Evolutionary conservation across 352 stramenopile species (phyloP), one percentile per base, ranked within the genome.

Genomic region (Aphanomyces euteiches): DNA sequence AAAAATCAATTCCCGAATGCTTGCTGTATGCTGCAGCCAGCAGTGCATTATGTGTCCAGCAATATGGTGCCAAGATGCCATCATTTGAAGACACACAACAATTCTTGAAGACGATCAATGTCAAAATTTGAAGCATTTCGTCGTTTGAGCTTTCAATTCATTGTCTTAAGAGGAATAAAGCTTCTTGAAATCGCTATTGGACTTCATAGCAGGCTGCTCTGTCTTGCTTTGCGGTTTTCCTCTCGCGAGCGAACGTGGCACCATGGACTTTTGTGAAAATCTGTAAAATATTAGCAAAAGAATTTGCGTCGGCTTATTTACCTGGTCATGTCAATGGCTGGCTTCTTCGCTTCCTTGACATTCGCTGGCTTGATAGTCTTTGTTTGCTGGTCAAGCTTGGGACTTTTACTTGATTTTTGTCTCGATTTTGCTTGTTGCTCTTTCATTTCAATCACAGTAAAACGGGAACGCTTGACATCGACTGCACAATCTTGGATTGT

Each of bases 11-110:
- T 10, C 67, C 79, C 13, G 76, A 90, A 8, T 82, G 78, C 53
- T 81, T 94, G 76, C 58, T 50, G 48, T 79, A 76, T 17, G 86
- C 86, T 0, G 71, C 84, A 7, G 82, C 84, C 19, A 85, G 84
- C 6, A 88, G 77, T 40, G 84, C 86, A 8, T 50, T 94, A 4
- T 92, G 84, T 19, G 83, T 94, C 15, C 80, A 90, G 58, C 74
- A 78, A 36, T 53, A 72, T 34, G 87, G 87, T 50, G 87, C 87
- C 0, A 79, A 41, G 15, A 67, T 67, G 59, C 59, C 59, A 56
- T 41, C 40, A 12, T 40, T 34, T 37, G 59, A 54, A 17, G 59
- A 48, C 7, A 67, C 59, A 10, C 57, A 40, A 2, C 5, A 39
- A 39, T 61, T 61, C n/a, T 61, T 61, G 54, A 7, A 37, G 15